A percentile compares a stretch with the other conserved stretches of the same genome.
phyloP scores from a whole-genome alignment of 768 basidiomycete species.

The Boletus tylopilopsis region DNA sequence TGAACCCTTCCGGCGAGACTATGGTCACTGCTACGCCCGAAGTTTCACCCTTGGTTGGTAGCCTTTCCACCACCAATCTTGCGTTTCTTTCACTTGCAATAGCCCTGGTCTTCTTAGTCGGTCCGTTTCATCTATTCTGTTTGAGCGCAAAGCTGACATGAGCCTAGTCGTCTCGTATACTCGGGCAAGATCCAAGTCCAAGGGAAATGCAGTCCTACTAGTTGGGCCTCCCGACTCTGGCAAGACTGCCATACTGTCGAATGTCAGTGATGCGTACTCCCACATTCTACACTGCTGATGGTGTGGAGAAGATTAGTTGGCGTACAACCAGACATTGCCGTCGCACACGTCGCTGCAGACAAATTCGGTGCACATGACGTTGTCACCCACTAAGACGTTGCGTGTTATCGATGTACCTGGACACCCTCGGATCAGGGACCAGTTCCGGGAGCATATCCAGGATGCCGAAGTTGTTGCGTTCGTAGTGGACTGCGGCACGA shows the following conservation, averaged over 20 bases:
- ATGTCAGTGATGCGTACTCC: slow-evolving; percentile 41
- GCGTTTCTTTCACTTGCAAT: slow-evolving; percentile 40
- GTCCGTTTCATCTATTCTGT: slow-evolving; percentile 31
- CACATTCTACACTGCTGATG: slow-evolving; percentile 5
- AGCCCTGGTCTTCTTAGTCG: slow-evolving; percentile 40
- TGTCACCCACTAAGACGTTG: slow-evolving; percentile 44
- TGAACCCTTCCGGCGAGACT: slow-evolving; percentile 13
- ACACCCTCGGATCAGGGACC: slow-evolving; percentile 76
- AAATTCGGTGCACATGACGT: slow-evolving; percentile 49
- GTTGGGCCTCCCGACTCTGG: slow-evolving; percentile 74
- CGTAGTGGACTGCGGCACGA: slow-evolving; percentile 73
- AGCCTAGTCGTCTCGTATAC: slow-evolving; percentile 45
- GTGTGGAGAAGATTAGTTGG: slow-evolving; percentile 44
- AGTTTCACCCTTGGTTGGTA: slow-evolving; percentile 32
- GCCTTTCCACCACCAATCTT: slow-evolving; percentile 39
- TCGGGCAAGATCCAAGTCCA: slow-evolving; percentile 40
- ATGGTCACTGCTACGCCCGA: slow-evolving; percentile 28
- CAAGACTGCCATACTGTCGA: slow-evolving; percentile 74
- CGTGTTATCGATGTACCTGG: slow-evolving; percentile 75
- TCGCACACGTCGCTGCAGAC: slow-evolving; percentile 78
- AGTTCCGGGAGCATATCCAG: slow-evolving; percentile 62
- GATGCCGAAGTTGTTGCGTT: slow-evolving; percentile 68
- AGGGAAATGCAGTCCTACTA: slow-evolving; percentile 65
- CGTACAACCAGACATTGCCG: slow-evolving; percentile 57
- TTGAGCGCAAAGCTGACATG: slow-evolving; percentile 13